Percentiles rank a stretch among this genome's conserved stretches.
Evolutionary conservation across 2,329 filamentous ascomycete genomes (phyloP).

Genomic region (Alternaria ethzedia): DNA sequence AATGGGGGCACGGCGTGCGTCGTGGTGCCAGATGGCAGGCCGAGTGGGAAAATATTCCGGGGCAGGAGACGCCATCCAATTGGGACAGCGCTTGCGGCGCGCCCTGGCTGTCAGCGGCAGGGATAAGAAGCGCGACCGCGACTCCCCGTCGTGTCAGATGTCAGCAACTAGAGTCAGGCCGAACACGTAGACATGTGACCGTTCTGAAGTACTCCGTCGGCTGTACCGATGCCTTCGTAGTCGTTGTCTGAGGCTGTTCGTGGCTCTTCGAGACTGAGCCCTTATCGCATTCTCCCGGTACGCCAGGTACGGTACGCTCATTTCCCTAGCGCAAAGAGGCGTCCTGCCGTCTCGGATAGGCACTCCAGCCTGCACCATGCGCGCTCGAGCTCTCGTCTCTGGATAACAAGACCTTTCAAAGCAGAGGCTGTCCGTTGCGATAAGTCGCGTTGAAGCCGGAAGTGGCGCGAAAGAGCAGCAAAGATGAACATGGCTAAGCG

Average conservation of each 20-base stretch:
- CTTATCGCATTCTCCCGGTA: background rate
- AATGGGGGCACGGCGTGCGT: conserved; percentile 12
- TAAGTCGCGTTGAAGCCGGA: background rate
- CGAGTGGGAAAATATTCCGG: conserved; percentile 11
- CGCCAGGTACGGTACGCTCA: background rate
- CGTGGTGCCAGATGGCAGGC: conserved; percentile 3
- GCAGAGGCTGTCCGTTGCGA: background rate
- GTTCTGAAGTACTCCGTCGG: background rate
- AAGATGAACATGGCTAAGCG: background rate
- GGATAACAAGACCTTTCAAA: background rate
- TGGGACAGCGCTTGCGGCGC: background rate
- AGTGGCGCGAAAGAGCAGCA: background rate
- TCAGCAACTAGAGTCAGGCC: background rate
- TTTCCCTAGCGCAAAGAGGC: conserved; percentile 7
- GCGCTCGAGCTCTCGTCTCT: background rate
- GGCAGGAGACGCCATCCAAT: conserved; percentile 2
- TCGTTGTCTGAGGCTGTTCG: background rate
- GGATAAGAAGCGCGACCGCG: conserved; percentile 3
- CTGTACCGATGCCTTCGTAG: background rate
- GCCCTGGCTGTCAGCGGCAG: background rate
- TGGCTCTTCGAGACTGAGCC: background rate
- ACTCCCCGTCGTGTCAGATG: background rate
- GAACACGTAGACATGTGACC: conserved; percentile 18
- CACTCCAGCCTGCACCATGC: background rate
- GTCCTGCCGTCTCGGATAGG: conserved; percentile 5